phyloP scores from a whole-genome alignment of 768 basidiomycete species.

The Serendipita vermifera region DNA sequence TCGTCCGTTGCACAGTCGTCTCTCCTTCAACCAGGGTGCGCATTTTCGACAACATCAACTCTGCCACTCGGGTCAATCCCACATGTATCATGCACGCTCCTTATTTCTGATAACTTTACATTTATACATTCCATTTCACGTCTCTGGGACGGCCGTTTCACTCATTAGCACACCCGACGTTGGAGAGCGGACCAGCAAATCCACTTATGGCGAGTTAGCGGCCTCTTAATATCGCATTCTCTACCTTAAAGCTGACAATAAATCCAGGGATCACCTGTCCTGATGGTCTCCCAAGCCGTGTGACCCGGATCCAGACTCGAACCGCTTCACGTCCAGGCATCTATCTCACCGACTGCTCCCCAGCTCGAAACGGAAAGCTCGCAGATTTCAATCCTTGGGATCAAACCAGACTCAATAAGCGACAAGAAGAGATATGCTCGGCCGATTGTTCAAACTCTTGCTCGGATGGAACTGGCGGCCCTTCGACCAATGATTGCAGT shows the following conservation, averaged over 20 bases:
- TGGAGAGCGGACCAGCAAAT: no score
- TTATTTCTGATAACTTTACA: background rate
- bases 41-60: no score
- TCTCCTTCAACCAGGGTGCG: no score
- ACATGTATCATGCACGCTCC: background rate
- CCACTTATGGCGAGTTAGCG: no score
- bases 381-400: background rate
- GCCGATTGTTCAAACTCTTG: background rate
- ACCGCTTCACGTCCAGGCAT: background rate
- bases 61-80: no score
- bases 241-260: background rate
- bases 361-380: background rate
- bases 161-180: no score
- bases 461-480: background rate
- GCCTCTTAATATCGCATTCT: background rate
- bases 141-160: no score
- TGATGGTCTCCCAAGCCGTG: no score
- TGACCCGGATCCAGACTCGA: background rate
- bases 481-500: background rate
- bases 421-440: background rate
- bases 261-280: conserved; percentile 1
- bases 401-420: background rate
- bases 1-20: no score
- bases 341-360: background rate
- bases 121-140: background rate